Evolutionary conservation across 225 moss, liverwort and hornwort genomes (phyloP), one percentile per base, ranked within the genome.

Genomic region (Sphagnum contortum): DNA sequence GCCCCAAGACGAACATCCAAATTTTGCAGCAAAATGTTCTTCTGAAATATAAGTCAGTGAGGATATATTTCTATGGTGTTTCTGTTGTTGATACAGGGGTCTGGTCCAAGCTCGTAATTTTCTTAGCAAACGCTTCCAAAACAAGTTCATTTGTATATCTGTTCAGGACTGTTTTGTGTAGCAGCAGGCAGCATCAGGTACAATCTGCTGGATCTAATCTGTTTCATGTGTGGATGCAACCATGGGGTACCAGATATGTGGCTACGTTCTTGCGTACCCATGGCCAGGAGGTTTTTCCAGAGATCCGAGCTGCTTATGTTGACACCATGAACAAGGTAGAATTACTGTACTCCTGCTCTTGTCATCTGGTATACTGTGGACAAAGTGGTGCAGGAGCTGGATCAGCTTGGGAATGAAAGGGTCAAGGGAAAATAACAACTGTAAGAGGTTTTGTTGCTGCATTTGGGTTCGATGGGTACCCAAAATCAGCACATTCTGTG

Each of bases 291-390:
- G 90, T 98, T 6, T 98, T 80, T 74, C 98, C 91, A 70, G 98
- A 98, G 68, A 83, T 98, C 70, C 85, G 91, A 80, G 80, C 86
- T 55, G 93, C 98, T 61, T 98, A 98, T 76, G 79, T 93, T 55
- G 98, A 98, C 72, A 98, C 91, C n/a, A 93, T 98, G 98, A 98
- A 87, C 87, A 98, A 93, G 91, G 96, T 93, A 74, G 45, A 70
- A 2, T 56, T 5, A 47, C 44, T 46, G 54, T 48, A 12, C 14
- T 66, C 47, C 57, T 67, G 46, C n/a, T 59, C 45, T n/a, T 3
- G 0, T 11, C 45, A 4, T n/a, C 11, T 4, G 8, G 61, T 6
- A 52, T 52, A 29, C 29, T 29, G 29, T 29, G 29, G 29, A 29
- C 29, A 29, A 29, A 29, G 29, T 29, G 29, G 29, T 29, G 29